Percentiles rank a stretch among this genome's conserved stretches.
Conservation (phyloP, 768 basidiomycete genomes). For the Terana coerulea region DNA sequence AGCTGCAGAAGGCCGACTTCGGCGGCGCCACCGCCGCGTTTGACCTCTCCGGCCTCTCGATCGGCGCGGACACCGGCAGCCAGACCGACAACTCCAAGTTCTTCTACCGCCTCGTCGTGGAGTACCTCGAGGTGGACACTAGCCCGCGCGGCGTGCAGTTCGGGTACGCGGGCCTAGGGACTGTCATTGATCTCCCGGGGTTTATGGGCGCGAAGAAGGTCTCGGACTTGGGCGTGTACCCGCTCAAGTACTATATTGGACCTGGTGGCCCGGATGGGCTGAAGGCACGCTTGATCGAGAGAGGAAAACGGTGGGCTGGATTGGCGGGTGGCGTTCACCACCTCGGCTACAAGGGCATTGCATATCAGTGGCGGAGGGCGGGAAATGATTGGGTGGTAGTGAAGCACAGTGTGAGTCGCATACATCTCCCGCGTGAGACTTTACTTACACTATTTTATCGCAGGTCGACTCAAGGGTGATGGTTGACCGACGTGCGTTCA, state of each 20-base stretch:
- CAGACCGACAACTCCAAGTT: slow-evolving; percentile 29
- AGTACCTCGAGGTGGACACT: slow-evolving; percentile 46
- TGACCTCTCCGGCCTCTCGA: slow-evolving; percentile 20
- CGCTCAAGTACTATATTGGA: slow-evolving; percentile 45
- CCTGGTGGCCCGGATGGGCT: slow-evolving; percentile 37
- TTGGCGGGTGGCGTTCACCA: slow-evolving; percentile 52
- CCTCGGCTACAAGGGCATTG: slow-evolving; percentile 52
- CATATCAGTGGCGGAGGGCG: slow-evolving; percentile 30
- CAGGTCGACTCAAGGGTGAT: slow-evolving; percentile 59
- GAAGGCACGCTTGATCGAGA: slow-evolving; percentile 34
- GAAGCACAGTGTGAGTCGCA: slow-evolving; percentile 43
- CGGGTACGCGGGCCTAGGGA: slow-evolving; percentile 22
- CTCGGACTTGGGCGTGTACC: slow-evolving; percentile 46
- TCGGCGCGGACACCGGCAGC: slow-evolving; percentile 6
- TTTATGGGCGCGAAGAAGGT: slow-evolving; percentile 54
- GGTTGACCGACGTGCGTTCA: slow-evolving; percentile 52
- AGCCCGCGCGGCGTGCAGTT: slow-evolving; percentile 13
- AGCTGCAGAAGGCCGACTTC: slow-evolving; percentile 23
- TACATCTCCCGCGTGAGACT: neutral
- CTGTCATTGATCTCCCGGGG: slow-evolving; percentile 33
- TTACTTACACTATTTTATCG: neutral
- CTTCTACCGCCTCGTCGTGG: slow-evolving; percentile 47
- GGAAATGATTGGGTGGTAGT: slow-evolving; percentile 30
- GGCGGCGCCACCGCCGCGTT: slow-evolving; percentile 13
- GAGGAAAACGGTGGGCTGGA: slow-evolving; percentile 56